Base-by-base conservation (phyloP, 768 basidiomycete species). In the Nevesoporus exiguus region DNA sequence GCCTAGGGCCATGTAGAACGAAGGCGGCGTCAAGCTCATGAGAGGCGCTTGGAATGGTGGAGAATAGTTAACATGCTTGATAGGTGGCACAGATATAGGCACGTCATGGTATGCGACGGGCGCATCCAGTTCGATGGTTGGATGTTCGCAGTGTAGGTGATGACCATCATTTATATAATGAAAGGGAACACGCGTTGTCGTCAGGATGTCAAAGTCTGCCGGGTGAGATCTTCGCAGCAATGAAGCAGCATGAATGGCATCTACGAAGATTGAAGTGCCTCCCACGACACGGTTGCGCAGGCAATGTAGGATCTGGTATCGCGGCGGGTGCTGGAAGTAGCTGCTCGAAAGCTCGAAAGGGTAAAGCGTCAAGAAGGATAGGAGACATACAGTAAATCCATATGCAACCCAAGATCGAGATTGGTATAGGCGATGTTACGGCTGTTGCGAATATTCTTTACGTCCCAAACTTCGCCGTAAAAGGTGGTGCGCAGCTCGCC, bases 401-500 rank as follows among this genome's bases (percentile, higher is more conserved):
- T 91, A 64, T 98, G 95, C 21, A 95, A 66, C 0, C 88, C 95
- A 9, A 99, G 77, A 60, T 90, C 80, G 24, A 97, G 77, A 67
- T 93, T 85, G 13, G 96, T 99, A 68, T 97, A 98, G 4, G 96
- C 96, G 52, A 99, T 93, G 68, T 99, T 99, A 60, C 77, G 80
- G 63, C 89, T 89, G 51, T 90, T 77, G 39, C 70, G 73, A 37
- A 84, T 62, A 56, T 85, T 90, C 72, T 83, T 82, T 25, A 98
- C 95, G 67, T 97, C 84, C 93, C 93, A 98, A 1, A 87, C 66
- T 42, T 79, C 75, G 0, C 96, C 96, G 61, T 99, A 99, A 68
- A 98, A 95, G 9, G 94, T 98, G 42, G 79, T 74, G 25, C 93
- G 76, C 25, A 98, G 76, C 58, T 90, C 81, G 7, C 92, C 88